Evolutionary conservation across 1,139 yeast species (phyloP).

Genomic region (Candida pseudoviswanathii): DNA sequence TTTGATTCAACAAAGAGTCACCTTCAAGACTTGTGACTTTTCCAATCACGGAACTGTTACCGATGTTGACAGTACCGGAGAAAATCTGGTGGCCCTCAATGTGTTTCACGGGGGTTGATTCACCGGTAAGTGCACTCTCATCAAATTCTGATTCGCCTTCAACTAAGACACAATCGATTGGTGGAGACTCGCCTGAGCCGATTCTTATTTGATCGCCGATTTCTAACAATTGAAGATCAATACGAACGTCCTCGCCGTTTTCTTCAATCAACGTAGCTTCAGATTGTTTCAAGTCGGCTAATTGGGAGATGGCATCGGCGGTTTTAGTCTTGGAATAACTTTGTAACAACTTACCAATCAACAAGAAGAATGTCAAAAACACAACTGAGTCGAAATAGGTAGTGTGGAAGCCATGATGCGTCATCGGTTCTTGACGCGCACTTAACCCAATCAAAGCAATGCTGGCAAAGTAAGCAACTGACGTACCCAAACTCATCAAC

Average conservation of each 20-base stretch:
- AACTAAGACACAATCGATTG: conserved; percentile 67
- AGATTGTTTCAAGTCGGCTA: conserved; percentile 53
- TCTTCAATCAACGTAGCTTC: conserved; percentile 51
- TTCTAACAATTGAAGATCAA: conserved; percentile 59
- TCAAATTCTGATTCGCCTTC: conserved; percentile 64
- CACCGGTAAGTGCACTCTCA: conserved; percentile 81
- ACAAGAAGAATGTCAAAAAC: conserved; percentile 67
- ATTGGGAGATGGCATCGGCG: conserved; percentile 61
- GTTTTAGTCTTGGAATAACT: conserved; percentile 67
- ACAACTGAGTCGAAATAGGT: conserved; percentile 81
- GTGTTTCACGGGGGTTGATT: conserved; percentile 54
- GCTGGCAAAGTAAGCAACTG: conserved; percentile 71
- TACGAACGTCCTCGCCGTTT: conserved; percentile 19
- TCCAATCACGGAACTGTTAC: conserved; percentile 55
- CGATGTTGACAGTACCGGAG: conserved; percentile 72
- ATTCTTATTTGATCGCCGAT: conserved; percentile 62
- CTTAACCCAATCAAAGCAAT: conserved; percentile 56
- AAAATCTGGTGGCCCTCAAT: conserved; percentile 61
- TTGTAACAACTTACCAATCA: conserved; percentile 71
- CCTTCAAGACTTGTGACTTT: conserved; percentile 64
- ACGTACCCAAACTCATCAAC: conserved; percentile 71
- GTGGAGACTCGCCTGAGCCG: conserved; percentile 70
- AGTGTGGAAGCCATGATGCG: conserved; percentile 52
- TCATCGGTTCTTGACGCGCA: conserved; percentile 34
- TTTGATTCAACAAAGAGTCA: conserved; percentile 68